Conservation (phyloP, 2,329 filamentous ascomycete species). For the Teratosphaeria zuluensis region DNA sequence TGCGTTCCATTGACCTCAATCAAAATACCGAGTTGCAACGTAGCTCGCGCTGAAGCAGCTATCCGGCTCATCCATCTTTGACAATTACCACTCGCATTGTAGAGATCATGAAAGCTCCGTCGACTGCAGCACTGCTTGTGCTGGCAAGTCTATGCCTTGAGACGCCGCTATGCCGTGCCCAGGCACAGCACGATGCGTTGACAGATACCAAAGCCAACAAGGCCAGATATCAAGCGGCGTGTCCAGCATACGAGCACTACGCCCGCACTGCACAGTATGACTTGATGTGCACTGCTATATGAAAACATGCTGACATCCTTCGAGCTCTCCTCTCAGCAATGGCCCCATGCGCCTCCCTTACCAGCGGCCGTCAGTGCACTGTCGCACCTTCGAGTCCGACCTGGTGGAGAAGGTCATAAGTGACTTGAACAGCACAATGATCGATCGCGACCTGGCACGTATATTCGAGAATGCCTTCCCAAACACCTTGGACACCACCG, state of each 20-base stretch:
- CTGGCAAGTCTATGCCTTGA: conserved; percentile 22
- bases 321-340: conserved; percentile 65
- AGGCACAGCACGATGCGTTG: conserved; percentile 15
- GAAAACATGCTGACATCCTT: conserved; percentile 6
- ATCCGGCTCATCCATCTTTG: background rate
- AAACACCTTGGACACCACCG: conserved; percentile 80
- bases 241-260: conserved; percentile 31
- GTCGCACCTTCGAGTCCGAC: conserved; percentile 81
- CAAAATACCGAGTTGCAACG: background rate
- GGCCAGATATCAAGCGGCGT: conserved; percentile 26
- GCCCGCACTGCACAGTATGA: conserved; percentile 27
- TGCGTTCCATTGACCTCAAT: background rate
- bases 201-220: conserved; percentile 17
- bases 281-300: background rate
- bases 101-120: conserved; percentile 7
- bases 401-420: conserved; percentile 81
- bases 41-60: background rate
- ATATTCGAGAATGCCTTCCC: conserved; percentile 95
- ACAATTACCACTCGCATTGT: background rate
- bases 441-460: conserved; percentile 77
- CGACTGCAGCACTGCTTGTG: conserved; percentile 17
- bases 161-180: conserved; percentile 9
- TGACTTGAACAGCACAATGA: conserved; percentile 68
- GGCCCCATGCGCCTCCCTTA: conserved; percentile 74
- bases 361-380: conserved; percentile 70